Evolutionary conservation across 2,329 filamentous ascomycete species (phyloP).

Genomic region (Alternaria solani): DNA sequence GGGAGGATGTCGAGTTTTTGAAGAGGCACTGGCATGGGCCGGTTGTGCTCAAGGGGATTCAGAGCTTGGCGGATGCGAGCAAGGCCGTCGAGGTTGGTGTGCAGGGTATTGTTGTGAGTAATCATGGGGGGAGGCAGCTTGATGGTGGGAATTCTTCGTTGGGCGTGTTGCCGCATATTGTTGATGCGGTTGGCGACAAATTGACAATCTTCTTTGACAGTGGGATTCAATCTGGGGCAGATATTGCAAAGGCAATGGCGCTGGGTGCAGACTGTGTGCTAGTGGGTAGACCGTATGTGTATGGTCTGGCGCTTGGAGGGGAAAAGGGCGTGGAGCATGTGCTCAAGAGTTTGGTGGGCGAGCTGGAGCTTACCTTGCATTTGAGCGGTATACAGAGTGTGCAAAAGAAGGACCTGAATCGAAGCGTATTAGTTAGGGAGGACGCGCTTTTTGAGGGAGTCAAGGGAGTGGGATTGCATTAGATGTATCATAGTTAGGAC

Average conservation of each 20-base stretch:
- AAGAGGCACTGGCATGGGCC: constrained; percentile 69
- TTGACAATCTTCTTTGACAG: constrained; percentile 59
- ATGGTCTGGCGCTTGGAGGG: constrained; percentile 65
- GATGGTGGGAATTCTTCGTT: constrained; percentile 61
- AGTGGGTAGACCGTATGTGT: constrained; percentile 59
- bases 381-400: constrained; percentile 34
- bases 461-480: constrained; percentile 25
- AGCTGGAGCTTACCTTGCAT: constrained; percentile 38
- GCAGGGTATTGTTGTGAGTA: constrained; percentile 61
- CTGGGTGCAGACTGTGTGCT: constrained; percentile 54
- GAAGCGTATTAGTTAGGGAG: constrained; percentile 31
- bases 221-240: constrained; percentile 59
- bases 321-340: constrained; percentile 61
- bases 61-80: constrained; percentile 59
- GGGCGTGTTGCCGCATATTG: constrained; percentile 66
- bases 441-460: constrained; percentile 31
- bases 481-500: background rate
- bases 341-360: constrained; percentile 28
- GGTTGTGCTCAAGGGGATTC: constrained; percentile 69
- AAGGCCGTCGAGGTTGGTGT: constrained; percentile 56
- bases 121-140: constrained; percentile 63
- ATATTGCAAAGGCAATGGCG: constrained; percentile 61
- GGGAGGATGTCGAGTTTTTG: constrained; percentile 69
- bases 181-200: constrained; percentile 53
- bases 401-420: constrained; percentile 27